A percentile compares a stretch with the other conserved stretches of the same genome.
These are phyloP conservation scores for Galerina sulciceps DNA, from an alignment of 768 basidiomycete species.

Conservation along the genomic window DNA sequence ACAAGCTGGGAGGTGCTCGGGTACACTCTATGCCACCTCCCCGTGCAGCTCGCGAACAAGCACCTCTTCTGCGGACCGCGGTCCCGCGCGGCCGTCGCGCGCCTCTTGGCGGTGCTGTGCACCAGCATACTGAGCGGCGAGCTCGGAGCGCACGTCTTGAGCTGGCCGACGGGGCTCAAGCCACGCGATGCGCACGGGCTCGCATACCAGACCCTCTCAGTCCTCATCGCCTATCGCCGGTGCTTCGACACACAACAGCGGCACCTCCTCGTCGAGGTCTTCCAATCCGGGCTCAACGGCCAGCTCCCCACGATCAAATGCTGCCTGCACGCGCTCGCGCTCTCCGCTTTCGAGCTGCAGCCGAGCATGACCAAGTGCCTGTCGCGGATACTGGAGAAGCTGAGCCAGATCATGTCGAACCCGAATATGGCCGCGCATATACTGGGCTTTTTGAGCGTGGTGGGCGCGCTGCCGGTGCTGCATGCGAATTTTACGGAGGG, in stretches of 20 bases:
- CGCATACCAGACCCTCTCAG: constrained; percentile 85
- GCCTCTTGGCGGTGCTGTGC: constrained; percentile 71
- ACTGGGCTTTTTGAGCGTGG: constrained; percentile 85
- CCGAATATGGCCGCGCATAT: constrained; percentile 95
- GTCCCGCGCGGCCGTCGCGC: constrained; percentile 63
- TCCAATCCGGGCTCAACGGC: constrained; percentile 70
- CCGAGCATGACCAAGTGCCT: constrained; percentile 80
- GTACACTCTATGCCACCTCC: constrained; percentile 89
- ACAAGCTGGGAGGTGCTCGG: constrained; percentile 93
- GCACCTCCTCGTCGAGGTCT: constrained; percentile 74
- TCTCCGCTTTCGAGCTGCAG: constrained; percentile 87
- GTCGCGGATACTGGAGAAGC: constrained; percentile 80
- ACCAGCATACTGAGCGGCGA: constrained; percentile 61
- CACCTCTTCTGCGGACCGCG: constrained; percentile 94
- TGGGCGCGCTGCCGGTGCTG: constrained; percentile 78
- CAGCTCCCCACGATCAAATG: constrained; percentile 82
- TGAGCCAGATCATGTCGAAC: constrained; percentile 94
- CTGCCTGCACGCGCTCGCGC: constrained; percentile 86
- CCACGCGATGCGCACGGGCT: constrained; percentile 85
- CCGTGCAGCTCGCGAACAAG: constrained; percentile 91
- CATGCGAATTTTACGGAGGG: constrained; percentile 90
- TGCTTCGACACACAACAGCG: constrained; percentile 73
- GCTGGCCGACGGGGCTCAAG: constrained; percentile 67
- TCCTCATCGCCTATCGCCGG: constrained; percentile 84
- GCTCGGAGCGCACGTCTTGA: constrained; percentile 60